These are phyloP conservation scores for Malus hybrid DNA, from an alignment of 331 rosid species.

Conservation along the genomic window DNA sequence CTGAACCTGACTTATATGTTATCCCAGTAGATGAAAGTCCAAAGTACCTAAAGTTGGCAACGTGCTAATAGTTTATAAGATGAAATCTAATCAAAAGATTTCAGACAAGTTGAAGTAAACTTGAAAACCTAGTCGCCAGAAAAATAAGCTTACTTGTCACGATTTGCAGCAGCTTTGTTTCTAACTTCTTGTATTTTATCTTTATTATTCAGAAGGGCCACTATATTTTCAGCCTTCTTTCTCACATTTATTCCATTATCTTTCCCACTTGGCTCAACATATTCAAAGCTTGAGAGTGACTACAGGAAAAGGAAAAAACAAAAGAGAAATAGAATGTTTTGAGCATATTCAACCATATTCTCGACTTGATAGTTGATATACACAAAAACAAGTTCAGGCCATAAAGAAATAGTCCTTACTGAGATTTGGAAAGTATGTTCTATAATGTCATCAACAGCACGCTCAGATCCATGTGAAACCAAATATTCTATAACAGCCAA, in stretches of 20 bases:
- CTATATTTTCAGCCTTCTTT: constrained; percentile 82
- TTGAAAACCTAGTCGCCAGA: constrained; percentile 4
- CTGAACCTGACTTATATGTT: constrained; percentile 59
- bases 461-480: constrained; percentile 91
- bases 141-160: constrained; percentile 68
- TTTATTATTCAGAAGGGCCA: constrained; percentile 68
- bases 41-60: constrained; percentile 49
- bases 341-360: constrained; percentile 5
- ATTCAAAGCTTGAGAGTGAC: constrained; percentile 91
- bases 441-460: constrained; percentile 94
- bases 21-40: constrained; percentile 97
- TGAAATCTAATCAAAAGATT: neutral
- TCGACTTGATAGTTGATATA: constrained; percentile 8
- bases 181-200: constrained; percentile 86
- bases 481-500: constrained; percentile 94
- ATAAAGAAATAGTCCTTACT: constrained; percentile 33
- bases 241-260: constrained; percentile 92
- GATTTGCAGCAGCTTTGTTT: constrained; percentile 90
- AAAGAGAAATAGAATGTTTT: constrained; percentile 10
- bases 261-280: constrained; percentile 96
- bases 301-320: constrained; percentile 27
- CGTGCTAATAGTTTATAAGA: constrained; percentile 4
- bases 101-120: constrained; percentile 1
- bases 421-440: constrained; percentile 98
- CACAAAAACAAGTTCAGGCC: neutral